Conservation (phyloP, 75 land plant genomes). For the Pseudotsuga menziesii region DNA sequence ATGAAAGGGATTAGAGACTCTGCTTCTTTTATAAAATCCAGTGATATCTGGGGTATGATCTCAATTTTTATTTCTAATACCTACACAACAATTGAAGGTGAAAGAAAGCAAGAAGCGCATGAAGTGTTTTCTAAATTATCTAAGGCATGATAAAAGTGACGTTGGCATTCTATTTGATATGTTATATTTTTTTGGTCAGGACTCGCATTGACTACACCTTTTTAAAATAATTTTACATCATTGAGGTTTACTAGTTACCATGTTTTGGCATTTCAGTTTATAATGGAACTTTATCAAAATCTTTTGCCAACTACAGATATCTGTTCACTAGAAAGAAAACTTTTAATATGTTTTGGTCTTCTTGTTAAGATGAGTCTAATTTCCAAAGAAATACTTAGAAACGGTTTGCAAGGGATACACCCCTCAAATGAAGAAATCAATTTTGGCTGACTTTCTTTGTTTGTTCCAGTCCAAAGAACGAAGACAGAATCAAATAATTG, state of each 20-base stretch:
- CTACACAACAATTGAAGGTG: slow-evolving; percentile 87
- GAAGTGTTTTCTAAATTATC: slow-evolving; percentile 94
- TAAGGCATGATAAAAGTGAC: slow-evolving; percentile 88
- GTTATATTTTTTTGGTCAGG: slow-evolving; percentile 41
- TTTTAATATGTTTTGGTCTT: not conserved
- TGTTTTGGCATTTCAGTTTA: too few species aligned
- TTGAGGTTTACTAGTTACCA: too few species aligned
- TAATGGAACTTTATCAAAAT: too few species aligned
- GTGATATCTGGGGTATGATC: slow-evolving; percentile 88
- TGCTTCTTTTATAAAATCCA: slow-evolving; percentile 89
- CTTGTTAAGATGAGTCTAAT: not conserved
- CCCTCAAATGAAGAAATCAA: slow-evolving; percentile 81
- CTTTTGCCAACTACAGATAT: too few species aligned
- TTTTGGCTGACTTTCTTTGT: slow-evolving; percentile 79
- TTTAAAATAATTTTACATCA: too few species aligned
- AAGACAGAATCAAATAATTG: slow-evolving; percentile 83
- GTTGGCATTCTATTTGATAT: slow-evolving; percentile 91
- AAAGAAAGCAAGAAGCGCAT: slow-evolving; percentile 97
- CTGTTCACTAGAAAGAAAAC: too few species aligned
- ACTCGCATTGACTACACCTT: too few species aligned
- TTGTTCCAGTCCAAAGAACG: slow-evolving; percentile 81
- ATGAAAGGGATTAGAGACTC: slow-evolving; percentile 80
- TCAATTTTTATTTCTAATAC: slow-evolving; percentile 3
- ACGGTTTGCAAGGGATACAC: slow-evolving; percentile 92
- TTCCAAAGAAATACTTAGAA: slow-evolving; percentile 22